Evolutionary conservation across 2,329 filamentous ascomycete species (phyloP), one percentile per base, ranked within the genome.

Genomic region (Coleophoma eucalyptorum): DNA sequence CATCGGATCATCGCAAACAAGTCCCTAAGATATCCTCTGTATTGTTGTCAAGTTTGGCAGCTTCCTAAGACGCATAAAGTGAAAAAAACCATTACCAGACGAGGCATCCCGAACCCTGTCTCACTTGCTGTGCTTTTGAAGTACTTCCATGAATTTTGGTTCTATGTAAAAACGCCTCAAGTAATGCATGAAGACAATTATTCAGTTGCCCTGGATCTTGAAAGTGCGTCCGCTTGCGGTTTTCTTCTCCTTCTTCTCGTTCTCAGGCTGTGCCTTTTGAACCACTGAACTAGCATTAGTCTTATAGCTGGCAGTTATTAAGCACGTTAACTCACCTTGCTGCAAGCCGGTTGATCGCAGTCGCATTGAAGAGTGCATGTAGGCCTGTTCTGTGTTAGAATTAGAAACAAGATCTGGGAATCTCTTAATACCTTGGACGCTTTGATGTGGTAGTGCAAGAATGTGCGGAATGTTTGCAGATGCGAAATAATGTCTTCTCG

Each of bases 391-490:
- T 16, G 6, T 26, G 26, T 26, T n/a, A 57, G 6, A 44, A 47
- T 38, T 31, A 31, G 43, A 52, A 46, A 44, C 57, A 34, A 13
- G 12, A 38, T 33, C 42, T 32, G 38, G 13, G 41, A 41, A 33
- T 12, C 6, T 5, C 31, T 37, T 11, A 26, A 26, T 69, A 84
- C 83, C 79, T 99, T 99, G 56, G 92, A 97, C 31, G 94, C 95
- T 75, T 99, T 99, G 74, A 99, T 99, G 72, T 99, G 94, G 71
- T 99, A 99, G 72, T 99, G 94, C 79, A 99, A 99, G 73, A 99
- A 99, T 68, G 99, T 94, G 60, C 94, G 89, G 89, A 99, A 99
- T 13, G 94, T 99, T 74, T 99, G 95, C 64, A 99, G 97, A 70
- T 99, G 95, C 46, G 92, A 97, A 62, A 99, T 99, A 68, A 95